These are phyloP conservation scores for Gonapodya prolifera DNA, from an alignment of 192 early-diverging fungal species.

Conservation along the genomic window DNA sequence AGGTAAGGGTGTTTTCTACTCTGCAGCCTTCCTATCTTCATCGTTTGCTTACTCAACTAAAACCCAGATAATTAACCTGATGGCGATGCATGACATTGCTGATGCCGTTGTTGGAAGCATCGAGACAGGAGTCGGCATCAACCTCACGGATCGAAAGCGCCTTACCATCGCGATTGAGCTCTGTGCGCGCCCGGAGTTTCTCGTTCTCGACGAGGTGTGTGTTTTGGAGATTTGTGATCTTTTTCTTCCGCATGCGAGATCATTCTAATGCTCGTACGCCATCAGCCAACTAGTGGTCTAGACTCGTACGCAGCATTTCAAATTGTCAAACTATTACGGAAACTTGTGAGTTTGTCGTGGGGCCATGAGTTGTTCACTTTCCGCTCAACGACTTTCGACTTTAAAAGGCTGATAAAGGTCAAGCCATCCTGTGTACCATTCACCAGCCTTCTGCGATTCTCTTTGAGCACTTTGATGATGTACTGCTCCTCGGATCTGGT, in stretches of 20 bases:
- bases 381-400: background rate
- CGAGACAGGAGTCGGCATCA: conserved; percentile 62
- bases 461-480: conserved; percentile 75
- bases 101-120: conserved; percentile 60
- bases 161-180: conserved; percentile 79
- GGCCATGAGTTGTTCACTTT: background rate
- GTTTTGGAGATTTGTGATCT: conserved; percentile 47
- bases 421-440: conserved; percentile 68
- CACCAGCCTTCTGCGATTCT: conserved; percentile 75
- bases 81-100: conserved; percentile 61
- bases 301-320: conserved; percentile 53
- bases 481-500: conserved; percentile 67
- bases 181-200: conserved; percentile 58
- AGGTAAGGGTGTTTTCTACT: conserved; percentile 21
- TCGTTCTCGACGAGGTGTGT: conserved; percentile 75
- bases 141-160: conserved; percentile 78
- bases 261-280: background rate
- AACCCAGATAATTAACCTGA: conserved; percentile 32
- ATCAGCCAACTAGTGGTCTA: background rate
- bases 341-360: conserved; percentile 20
- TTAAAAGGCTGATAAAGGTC: conserved; percentile 23
- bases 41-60: too few relatives aligned
- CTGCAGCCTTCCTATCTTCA: too few relatives aligned
- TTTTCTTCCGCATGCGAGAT: background rate
- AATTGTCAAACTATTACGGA: conserved; percentile 58